Evolutionary conservation across 495 filamentous ascomycete species (phyloP).

Genomic region (Penicillium ochrochloron): DNA sequence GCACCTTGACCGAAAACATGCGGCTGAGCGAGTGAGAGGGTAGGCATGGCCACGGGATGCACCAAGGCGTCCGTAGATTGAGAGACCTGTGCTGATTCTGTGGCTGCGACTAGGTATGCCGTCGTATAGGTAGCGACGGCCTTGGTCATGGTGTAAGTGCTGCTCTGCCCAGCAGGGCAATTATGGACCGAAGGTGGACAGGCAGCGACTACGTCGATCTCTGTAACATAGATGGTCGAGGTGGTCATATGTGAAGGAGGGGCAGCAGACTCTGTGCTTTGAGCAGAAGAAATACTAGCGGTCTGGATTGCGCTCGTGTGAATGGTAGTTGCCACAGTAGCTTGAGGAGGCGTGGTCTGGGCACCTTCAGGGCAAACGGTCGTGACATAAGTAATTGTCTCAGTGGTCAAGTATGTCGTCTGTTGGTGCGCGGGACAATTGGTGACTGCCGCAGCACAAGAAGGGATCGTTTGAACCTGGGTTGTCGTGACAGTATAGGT

Average conservation of each 20-base stretch:
- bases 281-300: neutral
- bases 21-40: neutral
- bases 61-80: too few relatives aligned
- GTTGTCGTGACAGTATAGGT: slow-evolving; percentile 3
- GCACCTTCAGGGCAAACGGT: neutral
- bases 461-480: neutral
- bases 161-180: too few relatives aligned
- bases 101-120: too few relatives aligned
- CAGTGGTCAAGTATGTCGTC: neutral
- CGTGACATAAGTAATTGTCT: slow-evolving; percentile 1
- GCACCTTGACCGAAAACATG: neutral
- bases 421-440: neutral
- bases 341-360: neutral
- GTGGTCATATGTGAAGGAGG: too few relatives aligned
- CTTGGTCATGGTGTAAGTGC: too few relatives aligned
- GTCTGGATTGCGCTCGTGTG: neutral
- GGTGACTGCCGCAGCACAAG: neutral
- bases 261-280: neutral
- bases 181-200: too few relatives aligned
- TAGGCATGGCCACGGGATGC: neutral
- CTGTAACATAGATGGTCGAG: too few relatives aligned
- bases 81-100: too few relatives aligned
- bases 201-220: too few relatives aligned
- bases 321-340: neutral
- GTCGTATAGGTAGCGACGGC: too few relatives aligned